These are phyloP conservation scores for Thuidium tamariscinum DNA, from an alignment of 225 moss, liverwort and hornwort genomes.

Conservation along the genomic window DNA sequence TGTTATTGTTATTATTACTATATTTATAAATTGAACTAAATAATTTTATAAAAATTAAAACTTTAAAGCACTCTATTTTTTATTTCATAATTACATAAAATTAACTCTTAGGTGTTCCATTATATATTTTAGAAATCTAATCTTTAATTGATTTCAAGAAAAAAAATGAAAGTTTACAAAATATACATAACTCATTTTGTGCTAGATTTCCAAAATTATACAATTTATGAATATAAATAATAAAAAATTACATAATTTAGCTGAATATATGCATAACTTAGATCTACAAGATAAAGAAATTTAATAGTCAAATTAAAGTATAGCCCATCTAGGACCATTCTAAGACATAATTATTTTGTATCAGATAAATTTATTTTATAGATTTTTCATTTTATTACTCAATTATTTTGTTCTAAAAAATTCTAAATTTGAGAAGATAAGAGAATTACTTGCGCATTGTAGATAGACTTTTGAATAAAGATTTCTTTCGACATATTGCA, in stretches of 20 bases:
- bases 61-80: neutral
- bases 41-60: neutral
- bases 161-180: neutral
- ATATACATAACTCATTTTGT: too few species aligned
- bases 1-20: rapidly evolving
- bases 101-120: rapidly evolving
- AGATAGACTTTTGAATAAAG: constrained; percentile 58
- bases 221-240: rapidly evolving
- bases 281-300: neutral
- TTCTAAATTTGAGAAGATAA: neutral
- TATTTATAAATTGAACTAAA: rapidly evolving
- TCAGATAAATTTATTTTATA: too few species aligned
- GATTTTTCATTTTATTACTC: neutral
- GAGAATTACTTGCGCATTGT: constrained; percentile 76
- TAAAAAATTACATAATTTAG: rapidly evolving
- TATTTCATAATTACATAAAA: too few species aligned
- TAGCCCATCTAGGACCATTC: rapidly evolving
- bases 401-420: too few species aligned
- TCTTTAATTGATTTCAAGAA: too few species aligned
- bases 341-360: neutral
- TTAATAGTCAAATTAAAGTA: too few species aligned
- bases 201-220: too few species aligned
- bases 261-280: too few species aligned
- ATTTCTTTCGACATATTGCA: constrained; percentile 82
- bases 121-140: rapidly evolving